Conservation (phyloP, 2,329 filamentous ascomycete genomes). For the Dothistroma septosporum region DNA sequence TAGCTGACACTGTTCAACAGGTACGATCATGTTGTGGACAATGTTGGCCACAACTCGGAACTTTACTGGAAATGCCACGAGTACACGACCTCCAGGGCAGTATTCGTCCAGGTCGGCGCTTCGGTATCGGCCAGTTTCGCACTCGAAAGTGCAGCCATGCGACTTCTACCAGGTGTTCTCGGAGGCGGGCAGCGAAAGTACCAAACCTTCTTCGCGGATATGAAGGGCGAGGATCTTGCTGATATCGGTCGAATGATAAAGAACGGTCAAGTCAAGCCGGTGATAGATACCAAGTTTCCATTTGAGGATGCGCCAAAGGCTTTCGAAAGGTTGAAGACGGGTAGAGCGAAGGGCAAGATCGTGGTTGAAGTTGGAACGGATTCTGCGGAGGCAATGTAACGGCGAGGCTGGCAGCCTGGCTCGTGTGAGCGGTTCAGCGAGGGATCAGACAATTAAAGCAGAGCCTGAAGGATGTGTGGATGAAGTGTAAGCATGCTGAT, state of each 20-base stretch:
- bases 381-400: neutral
- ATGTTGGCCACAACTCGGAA: slow-evolving; percentile 49
- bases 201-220: slow-evolving; percentile 36
- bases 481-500: too few species aligned
- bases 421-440: too few species aligned
- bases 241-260: slow-evolving; percentile 53
- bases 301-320: slow-evolving; percentile 57
- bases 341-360: slow-evolving; percentile 57
- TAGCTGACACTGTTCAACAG: neutral
- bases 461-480: neutral
- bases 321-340: slow-evolving; percentile 55
- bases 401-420: neutral
- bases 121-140: slow-evolving; percentile 11
- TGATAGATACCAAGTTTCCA: slow-evolving; percentile 54
- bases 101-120: slow-evolving; percentile 39
- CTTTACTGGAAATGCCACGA: slow-evolving; percentile 52
- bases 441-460: neutral
- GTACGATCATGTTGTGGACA: slow-evolving; percentile 55
- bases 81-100: slow-evolving; percentile 49
- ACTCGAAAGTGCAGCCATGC: slow-evolving; percentile 29
- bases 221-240: slow-evolving; percentile 43
- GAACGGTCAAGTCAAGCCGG: slow-evolving; percentile 54
- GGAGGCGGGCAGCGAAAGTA: slow-evolving; percentile 50
- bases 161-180: slow-evolving; percentile 44
- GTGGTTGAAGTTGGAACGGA: slow-evolving; percentile 37